These are phyloP conservation scores for Phytophthora boehmeriae DNA, from an alignment of 352 stramenopile species.

Conservation along the genomic window DNA sequence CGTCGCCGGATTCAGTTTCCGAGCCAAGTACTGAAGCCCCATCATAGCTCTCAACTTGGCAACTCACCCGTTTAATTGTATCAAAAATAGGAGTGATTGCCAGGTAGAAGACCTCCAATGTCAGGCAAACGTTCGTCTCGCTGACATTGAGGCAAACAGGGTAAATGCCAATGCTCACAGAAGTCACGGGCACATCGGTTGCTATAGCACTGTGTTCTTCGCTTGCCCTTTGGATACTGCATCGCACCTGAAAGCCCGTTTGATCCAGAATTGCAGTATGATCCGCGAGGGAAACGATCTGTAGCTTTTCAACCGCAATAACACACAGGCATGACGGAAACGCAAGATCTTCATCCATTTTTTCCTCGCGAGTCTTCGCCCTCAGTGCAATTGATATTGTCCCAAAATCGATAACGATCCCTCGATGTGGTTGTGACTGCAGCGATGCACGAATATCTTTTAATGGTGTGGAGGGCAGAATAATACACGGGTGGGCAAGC, in stretches of 20 bases:
- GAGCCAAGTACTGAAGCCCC: constrained; percentile 15
- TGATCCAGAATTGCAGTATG: constrained; percentile 42
- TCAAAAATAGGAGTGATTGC: constrained; percentile 40
- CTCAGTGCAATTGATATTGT: constrained; percentile 35
- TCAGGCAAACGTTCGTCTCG: constrained; percentile 44
- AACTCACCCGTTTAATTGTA: constrained; percentile 26
- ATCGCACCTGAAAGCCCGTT: constrained; percentile 41
- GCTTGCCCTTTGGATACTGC: constrained; percentile 18
- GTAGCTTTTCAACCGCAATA: constrained; percentile 33
- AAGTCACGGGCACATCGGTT: constrained; percentile 11
- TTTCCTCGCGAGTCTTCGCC: constrained; percentile 16
- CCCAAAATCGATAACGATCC: constrained; percentile 61
- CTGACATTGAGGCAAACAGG: constrained; percentile 53
- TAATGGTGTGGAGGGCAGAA: constrained; percentile 51
- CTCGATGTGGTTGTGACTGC: constrained; percentile 37
- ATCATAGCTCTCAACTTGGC: constrained; percentile 29
- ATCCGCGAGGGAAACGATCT: constrained; percentile 35
- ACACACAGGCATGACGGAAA: constrained; percentile 17
- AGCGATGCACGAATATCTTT: constrained; percentile 32
- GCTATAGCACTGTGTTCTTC: neutral
- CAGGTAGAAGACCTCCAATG: constrained; percentile 42
- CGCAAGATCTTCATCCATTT: constrained; percentile 2
- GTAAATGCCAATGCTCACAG: constrained; percentile 36
- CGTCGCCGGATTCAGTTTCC: constrained; percentile 10
- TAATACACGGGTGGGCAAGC: constrained; percentile 49